Base-by-base conservation (phyloP, 2,329 filamentous ascomycete species). In the Graphiopsis chlorocephala region DNA sequence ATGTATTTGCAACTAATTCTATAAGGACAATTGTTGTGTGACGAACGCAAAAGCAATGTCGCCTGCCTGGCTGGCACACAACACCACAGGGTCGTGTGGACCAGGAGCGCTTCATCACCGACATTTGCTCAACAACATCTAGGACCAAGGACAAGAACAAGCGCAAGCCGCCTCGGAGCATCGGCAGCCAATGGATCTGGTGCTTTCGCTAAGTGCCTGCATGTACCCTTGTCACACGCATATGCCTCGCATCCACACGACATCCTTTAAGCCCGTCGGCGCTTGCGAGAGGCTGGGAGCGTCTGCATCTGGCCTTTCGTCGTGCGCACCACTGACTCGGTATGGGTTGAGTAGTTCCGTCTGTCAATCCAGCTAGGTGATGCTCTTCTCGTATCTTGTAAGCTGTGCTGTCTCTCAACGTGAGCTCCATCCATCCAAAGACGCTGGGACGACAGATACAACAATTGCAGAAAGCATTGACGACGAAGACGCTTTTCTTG, bases 211-310 rank as follows among this genome's bases (percentile, higher is more conserved):
- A 33, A 52, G 28, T 50, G 58, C 42, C 17, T 63, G 61, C 61
- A 63, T 23, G 25, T n/a, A 59, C 53, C 61, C 61, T 57, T 58
- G 61, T 58, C 48, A 31, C 48, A 45, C 26, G 61, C 61, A 64
- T 59, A 38, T 64, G 15, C 31, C 61, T 17, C 50, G 47, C 61
- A 45, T 59, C 61, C 61, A 64, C 53, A 38, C 53, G 48, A n/a
- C 23, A n/a, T 38, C 23, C 31, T 42, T 25, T 28, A 14, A 8
- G 48, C 11, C 20, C 29, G 14, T 42, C 26, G 61, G 61, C 61
- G 61, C 61, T 64, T 64, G 50, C 61, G 38, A 64, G 53, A 58
- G 61, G 61, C 60, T 55, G 60, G 60, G 31, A 42, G 25, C 15
- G 4, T 55, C 60, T 62, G 48, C 48, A 55, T 62, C 48, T 55